These are phyloP conservation scores for Sugiyamaella neomexicana DNA, from an alignment of 1,139 yeast genomes.

Conservation along the genomic window DNA sequence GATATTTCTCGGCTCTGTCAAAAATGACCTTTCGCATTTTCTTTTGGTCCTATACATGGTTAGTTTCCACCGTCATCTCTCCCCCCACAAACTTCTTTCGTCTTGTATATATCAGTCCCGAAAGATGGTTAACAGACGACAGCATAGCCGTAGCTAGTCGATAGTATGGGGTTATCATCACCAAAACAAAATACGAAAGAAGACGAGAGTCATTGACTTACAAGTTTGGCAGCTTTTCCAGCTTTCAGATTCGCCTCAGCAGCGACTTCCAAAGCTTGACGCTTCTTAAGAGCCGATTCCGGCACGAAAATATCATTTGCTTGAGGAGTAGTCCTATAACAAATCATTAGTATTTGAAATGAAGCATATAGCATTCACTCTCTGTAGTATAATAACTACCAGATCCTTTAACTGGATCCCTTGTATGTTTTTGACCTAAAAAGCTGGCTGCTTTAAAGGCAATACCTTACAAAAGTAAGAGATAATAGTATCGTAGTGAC, in stretches of 20 bases:
- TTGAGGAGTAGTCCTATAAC: slow-evolving; percentile 27
- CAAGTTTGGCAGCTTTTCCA: slow-evolving; percentile 73
- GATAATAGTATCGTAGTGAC: slow-evolving; percentile 22
- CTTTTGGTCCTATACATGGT: slow-evolving; percentile 51
- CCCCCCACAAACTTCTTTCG: slow-evolving; percentile 27
- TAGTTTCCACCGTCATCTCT: slow-evolving; percentile 1
- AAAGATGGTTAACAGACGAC: slow-evolving; percentile 99
- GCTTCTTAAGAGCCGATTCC: slow-evolving; percentile 95
- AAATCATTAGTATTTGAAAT: slow-evolving; percentile 10
- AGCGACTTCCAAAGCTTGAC: slow-evolving; percentile 51
- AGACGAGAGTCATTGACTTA: slow-evolving; percentile 49
- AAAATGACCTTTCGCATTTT: slow-evolving; percentile 89
- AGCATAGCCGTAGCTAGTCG: slow-evolving; percentile 60
- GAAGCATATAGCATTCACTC: slow-evolving; percentile 1
- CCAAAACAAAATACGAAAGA: slow-evolving; percentile 12
- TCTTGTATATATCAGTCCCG: slow-evolving; percentile 74
- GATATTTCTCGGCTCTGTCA: slow-evolving; percentile 98
- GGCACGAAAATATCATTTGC: slow-evolving; percentile 51
- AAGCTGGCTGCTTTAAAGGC: slow-evolving; percentile 19
- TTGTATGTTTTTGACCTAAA: slow-evolving; percentile 27
- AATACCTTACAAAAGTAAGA: slow-evolving; percentile 24
- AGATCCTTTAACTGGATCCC: slow-evolving; percentile 22
- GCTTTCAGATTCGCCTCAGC: slow-evolving; percentile 88
- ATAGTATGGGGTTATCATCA: slow-evolving; percentile 21
- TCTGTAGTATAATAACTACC: slow-evolving; percentile 5